phyloP scores from a whole-genome alignment of 805 yeast species.

The Isabelozyma pseudorhagii region DNA sequence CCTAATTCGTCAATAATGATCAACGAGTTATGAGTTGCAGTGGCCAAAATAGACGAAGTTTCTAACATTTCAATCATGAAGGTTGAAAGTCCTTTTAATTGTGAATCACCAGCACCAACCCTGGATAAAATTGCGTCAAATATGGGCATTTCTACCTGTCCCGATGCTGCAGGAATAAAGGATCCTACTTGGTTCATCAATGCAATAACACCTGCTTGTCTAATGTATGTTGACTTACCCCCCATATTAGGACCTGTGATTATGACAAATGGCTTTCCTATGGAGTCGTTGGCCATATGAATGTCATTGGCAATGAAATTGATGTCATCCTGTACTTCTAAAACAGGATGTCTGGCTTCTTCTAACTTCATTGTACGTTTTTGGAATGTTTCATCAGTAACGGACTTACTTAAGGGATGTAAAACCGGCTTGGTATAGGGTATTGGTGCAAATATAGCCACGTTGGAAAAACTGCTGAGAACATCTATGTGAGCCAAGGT shows the following conservation, averaged over 20 bases:
- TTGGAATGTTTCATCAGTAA: constrained; percentile 19
- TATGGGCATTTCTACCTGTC: constrained; percentile 66
- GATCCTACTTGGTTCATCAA: constrained; percentile 88
- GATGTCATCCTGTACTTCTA: constrained; percentile 88
- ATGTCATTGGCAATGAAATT: constrained; percentile 92
- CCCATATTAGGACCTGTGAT: constrained; percentile 99
- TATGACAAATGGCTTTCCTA: constrained; percentile 63
- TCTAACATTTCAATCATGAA: constrained; percentile 93
- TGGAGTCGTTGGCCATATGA: constrained; percentile 43
- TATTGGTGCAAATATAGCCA: constrained; percentile 70
- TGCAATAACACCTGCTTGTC: constrained; percentile 86
- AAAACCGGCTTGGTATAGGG: constrained; percentile 77
- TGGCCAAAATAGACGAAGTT: constrained; percentile 79
- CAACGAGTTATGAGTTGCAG: constrained; percentile 75
- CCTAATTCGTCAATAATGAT: constrained; percentile 94
- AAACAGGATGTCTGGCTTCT: constrained; percentile 91
- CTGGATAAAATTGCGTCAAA: constrained; percentile 92
- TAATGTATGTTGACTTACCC: constrained; percentile 89
- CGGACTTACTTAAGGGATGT: constrained; percentile 45
- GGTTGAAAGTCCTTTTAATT: constrained; percentile 93
- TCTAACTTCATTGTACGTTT: constrained; percentile 51
- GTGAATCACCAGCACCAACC: constrained; percentile 99
- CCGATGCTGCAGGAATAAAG: constrained; percentile 65
- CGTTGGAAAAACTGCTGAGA: constrained; percentile 79
- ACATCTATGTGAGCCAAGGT: constrained; percentile 79